A percentile compares a stretch with the other conserved stretches of the same genome.
Evolutionary conservation across 345 rosid genomes (phyloP).

Genomic region (Luvunga scandens): DNA sequence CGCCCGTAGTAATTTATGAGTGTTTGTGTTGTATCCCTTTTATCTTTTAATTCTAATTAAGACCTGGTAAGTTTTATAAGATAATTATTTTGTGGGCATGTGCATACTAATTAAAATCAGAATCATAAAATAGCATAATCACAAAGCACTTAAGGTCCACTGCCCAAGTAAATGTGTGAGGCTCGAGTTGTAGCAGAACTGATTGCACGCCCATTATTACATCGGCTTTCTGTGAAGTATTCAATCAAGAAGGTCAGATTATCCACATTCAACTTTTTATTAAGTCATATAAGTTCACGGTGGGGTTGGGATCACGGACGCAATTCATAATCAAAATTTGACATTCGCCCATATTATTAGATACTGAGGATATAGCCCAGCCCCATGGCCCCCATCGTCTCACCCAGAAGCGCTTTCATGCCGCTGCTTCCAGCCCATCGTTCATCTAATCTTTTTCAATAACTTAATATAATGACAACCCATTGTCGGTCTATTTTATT

Average conservation of each 20-base stretch:
- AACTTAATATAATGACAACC: background rate
- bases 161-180: background rate
- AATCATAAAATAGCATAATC: too few species aligned
- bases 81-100: background rate
- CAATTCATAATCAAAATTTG: constrained; percentile 5
- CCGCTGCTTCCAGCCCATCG: background rate
- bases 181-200: background rate
- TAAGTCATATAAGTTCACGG: background rate
- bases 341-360: background rate
- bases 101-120: background rate
- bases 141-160: background rate
- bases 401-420: background rate
- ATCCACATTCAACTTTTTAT: background rate
- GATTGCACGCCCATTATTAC: background rate
- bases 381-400: too few species aligned
- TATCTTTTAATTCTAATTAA: background rate
- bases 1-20: background rate
- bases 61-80: background rate
- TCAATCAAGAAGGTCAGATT: background rate
- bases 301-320: background rate
- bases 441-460: background rate
- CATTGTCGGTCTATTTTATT: background rate
- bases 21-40: background rate
- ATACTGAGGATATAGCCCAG: background rate
- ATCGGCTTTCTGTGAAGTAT: background rate